Base-by-base conservation (phyloP, 768 basidiomycete species). In the Pleurotus ostreatus region DNA sequence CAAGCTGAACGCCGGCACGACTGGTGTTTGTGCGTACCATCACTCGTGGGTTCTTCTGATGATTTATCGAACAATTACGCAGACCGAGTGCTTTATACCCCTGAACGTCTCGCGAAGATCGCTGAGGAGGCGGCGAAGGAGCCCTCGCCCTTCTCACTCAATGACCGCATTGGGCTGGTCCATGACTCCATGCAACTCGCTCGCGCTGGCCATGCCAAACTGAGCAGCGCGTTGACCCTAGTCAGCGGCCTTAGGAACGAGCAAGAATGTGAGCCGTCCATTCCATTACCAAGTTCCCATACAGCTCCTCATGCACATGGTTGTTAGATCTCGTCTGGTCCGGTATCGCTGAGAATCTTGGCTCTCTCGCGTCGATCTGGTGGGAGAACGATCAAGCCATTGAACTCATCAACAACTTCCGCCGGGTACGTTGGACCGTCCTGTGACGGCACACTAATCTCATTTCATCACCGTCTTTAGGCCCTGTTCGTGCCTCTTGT, bases 1-100 rank as follows among this genome's bases (percentile, higher is more conserved):
- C 79, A 98, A 98, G 73, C 73, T 98, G 59, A 98, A 98, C 66
- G 88, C 88, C 2, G 87, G 87, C 41, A 94, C 93, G 0, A 81
- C 82, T 49, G 94, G 95, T 57, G 90, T 96, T 62, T 98, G 92
- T 92, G 62, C 59, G 92, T 77, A 7, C 16, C 4, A 5, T 3
- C 8, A 55, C 59, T 16, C 46, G 18, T 49, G 23, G 23, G 23
- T 25, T 25, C 23, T 48, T 56, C 46, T 52, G 11, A n/a, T 5
- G 46, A 15, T 20, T 56, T 23, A 55, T 40, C 40, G 52, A 22
- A 26, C 39, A 26, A 38, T 16, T 46, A 18, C 58, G 7, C 55
- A 92, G 92, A 88, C 70, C 90, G 94, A 26, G 93, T 95, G 18
- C 72, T 89, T 30, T 99, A 99, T 73, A 79, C 87, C 8, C 82